Percentiles rank a stretch among this genome's conserved stretches.
Conservation (phyloP, 2,329 filamentous ascomycete species). For the Pezicula neosporulosa region DNA sequence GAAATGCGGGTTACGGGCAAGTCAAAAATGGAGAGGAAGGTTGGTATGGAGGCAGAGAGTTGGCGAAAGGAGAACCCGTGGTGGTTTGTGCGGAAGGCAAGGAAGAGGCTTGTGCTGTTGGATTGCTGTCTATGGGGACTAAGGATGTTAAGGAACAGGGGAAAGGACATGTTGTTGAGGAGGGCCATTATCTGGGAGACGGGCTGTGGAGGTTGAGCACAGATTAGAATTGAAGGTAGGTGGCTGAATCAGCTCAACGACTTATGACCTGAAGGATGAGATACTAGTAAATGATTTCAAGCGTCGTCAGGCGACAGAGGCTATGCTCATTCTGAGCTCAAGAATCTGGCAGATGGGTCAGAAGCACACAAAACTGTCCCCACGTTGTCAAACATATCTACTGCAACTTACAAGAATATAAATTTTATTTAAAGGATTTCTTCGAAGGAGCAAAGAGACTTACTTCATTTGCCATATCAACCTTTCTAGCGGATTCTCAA, state of each 20-base stretch:
- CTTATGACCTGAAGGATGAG: constrained; percentile 39
- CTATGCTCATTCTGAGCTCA: no score
- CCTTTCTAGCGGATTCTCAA: no score
- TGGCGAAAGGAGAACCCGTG: constrained; percentile 79
- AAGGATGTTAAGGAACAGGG: constrained; percentile 91
- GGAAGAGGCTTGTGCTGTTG: constrained; percentile 84
- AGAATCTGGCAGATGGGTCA: no score
- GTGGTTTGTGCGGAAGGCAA: constrained; percentile 93
- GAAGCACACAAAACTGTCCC: no score
- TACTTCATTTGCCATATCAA: no score
- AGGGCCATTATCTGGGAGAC: constrained; percentile 90
- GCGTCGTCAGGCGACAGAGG: no score
- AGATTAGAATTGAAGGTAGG: constrained; percentile 13
- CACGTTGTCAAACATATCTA: no score
- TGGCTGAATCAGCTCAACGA: background rate
- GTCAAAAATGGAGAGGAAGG: constrained; percentile 31
- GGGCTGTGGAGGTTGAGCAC: constrained; percentile 69
- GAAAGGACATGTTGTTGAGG: constrained; percentile 91
- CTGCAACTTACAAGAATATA: no score
- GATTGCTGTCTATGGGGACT: constrained; percentile 78
- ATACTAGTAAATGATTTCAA: no score
- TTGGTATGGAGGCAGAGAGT: constrained; percentile 57
- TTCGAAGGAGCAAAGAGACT: no score
- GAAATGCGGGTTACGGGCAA: constrained; percentile 14
- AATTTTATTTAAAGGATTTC: no score